These are phyloP conservation scores for Macrolepiota albuminosa DNA, from an alignment of 768 basidiomycete genomes.

Conservation along the genomic window DNA sequence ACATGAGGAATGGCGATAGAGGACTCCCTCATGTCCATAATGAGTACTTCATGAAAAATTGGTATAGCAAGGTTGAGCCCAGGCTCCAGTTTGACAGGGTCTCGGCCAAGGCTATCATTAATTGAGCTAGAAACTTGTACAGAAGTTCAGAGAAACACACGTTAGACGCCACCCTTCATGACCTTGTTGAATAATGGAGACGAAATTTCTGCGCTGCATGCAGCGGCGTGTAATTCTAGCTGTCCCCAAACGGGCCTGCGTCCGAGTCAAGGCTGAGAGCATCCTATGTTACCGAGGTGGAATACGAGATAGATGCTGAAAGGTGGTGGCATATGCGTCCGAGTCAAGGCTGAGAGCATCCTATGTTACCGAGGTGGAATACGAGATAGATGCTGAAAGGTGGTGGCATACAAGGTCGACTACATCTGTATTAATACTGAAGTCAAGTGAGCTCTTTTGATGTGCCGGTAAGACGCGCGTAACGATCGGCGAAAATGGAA, in stretches of 20 bases:
- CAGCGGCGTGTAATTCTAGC: neutral
- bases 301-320: neutral
- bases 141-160: conserved; percentile 17
- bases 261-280: conserved; percentile 4
- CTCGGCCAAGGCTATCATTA: conserved; percentile 33
- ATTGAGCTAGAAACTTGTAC: neutral
- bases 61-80: conserved; percentile 45
- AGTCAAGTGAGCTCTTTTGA: neutral
- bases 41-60: conserved; percentile 36
- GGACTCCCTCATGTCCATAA: conserved; percentile 44
- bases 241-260: neutral
- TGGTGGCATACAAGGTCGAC: too few species aligned
- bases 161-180: conserved; percentile 48
- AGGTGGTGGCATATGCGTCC: neutral
- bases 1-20: conserved; percentile 43
- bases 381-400: neutral
- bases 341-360: conserved; percentile 6
- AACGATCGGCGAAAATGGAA: neutral
- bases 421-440: neutral
- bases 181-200: conserved; percentile 50
- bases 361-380: neutral
- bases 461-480: neutral
- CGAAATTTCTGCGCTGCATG: conserved; percentile 25
- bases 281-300: neutral
- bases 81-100: conserved; percentile 39